Evolutionary conservation across 2,329 filamentous ascomycete genomes (phyloP), one percentile per base, ranked within the genome.

Genomic region (Rutstroemia sp.): DNA sequence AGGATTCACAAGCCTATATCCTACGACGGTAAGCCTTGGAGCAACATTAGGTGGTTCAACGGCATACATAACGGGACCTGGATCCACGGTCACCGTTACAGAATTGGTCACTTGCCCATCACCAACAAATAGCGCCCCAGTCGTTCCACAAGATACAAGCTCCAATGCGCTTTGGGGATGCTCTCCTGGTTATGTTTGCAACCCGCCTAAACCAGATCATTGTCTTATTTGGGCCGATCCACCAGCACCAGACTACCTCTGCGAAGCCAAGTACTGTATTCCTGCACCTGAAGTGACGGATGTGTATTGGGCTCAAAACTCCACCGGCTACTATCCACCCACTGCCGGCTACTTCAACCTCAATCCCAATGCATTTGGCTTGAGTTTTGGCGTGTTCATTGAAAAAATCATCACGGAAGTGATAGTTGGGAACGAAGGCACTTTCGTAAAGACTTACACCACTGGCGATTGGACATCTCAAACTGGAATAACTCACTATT

Each of bases 331-430:
- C 64, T 84, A 78, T 60, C 77, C 77, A 2, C 74, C 78, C 1
- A 74, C 73, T 0, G 66, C 74, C 0, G 80, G 77, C 3, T 88
- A 87, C 66, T 88, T 83, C 71, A 78, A 87, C 58, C 74, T 88
- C n/a, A 74, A 83, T 55, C 81, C 86, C 0, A 68, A 73, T 1
- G 75, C 75, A 0, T 89, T 88, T 57, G 85, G 84, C 4, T 72
- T 88, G 16, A 79, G 75, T 50, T 85, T 81, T 58, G 79, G 78
- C 44, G 83, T 88, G 18, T 88, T 86, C 59, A 74, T 75, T 19
- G 70, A 75, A 23, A 65, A 77, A 5, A 66, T 71, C 2, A 54
- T 73, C 6, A 62, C 71, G 27, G 72, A 71, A 25, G 66, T 70
- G 9, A 66, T 71, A 2, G 60, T 58, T 30, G 56, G 61, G 0